Base-by-base conservation (phyloP, 2,329 filamentous ascomycete genomes). In the Colletotrichum sp. region DNA sequence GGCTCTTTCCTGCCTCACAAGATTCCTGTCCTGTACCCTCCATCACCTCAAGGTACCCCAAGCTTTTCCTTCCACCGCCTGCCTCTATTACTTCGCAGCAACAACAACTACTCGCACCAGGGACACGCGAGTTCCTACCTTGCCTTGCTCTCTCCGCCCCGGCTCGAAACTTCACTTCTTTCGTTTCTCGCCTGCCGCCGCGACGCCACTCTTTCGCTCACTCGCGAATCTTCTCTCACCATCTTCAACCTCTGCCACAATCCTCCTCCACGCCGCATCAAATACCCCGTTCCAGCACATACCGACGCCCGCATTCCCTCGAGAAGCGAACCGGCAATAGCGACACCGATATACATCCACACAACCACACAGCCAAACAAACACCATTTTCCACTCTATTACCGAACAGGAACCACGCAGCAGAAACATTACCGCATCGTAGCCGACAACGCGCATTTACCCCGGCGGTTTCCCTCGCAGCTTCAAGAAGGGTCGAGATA, bases 311-410 rank as follows among this genome's bases (percentile, higher is more conserved):
- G 61, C 52, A 71, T 66, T 72, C 69, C 55, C 62, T 66, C 38
- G 36, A 18, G 61, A 43, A 38, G 16, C 72, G 43, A 55, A 21
- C 28, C 71, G 71, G 70, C 26, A 75, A 52, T 61, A 75, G 73
- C 56, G 64, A 65, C 70, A 73, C 6, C 38, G 55, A 36, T 66
- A 73, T 68, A 55, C 34, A 52, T 26, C 64, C 56, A 58, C 48
- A 21, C 21, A 18, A 66, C 21, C 36, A 71, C 43, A n/a, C 18
- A 16, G 7, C 34, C 34, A 36, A 4, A 38, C 8, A 48, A 48
- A 21, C 43, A 21, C n/a, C 72, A 26, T 64, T 71, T 52, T 43
- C 61, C 71, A 66, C 61, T 28, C 55, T 28, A 28, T 32, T 60
- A 60, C 56, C 69, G 26, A 58, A 58, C 38, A 62, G 28, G 60